phyloP scores from a whole-genome alignment of 495 filamentous ascomycete species.

The Penicillium soppii region DNA sequence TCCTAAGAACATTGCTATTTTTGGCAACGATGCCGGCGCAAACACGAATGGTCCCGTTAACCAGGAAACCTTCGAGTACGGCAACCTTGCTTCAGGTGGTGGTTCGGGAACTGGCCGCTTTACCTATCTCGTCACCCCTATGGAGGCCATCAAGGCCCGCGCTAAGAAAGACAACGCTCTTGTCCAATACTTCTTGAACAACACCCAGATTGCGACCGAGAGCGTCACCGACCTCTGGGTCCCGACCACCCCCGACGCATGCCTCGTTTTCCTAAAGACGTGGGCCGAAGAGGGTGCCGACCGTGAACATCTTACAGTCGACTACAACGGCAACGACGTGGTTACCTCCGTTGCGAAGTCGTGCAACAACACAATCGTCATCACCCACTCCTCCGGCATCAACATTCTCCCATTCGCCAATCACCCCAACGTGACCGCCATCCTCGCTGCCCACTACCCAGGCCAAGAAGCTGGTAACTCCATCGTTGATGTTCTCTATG shows the following conservation, averaged over 20 bases:
- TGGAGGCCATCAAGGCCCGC: constrained; percentile 56
- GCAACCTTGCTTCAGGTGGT: constrained; percentile 57
- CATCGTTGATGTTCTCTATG: constrained; percentile 59
- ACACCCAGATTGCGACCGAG: constrained; percentile 32
- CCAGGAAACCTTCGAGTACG: constrained; percentile 49
- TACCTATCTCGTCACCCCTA: constrained; percentile 52
- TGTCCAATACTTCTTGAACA: constrained; percentile 39
- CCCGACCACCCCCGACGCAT: constrained; percentile 53
- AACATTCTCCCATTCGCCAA: constrained; percentile 59
- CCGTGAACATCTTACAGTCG: constrained; percentile 43
- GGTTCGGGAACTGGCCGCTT: constrained; percentile 57
- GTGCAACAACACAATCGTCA: constrained; percentile 62
- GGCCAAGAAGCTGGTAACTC: constrained; percentile 60
- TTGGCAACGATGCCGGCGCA: constrained; percentile 63
- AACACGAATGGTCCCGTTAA: constrained; percentile 45
- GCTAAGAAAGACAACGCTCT: constrained; percentile 52
- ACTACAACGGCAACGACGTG: constrained; percentile 52
- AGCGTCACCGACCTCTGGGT: constrained; percentile 34
- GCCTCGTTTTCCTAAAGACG: constrained; percentile 59
- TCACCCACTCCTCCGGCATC: constrained; percentile 61
- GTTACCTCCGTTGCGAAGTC: constrained; percentile 54
- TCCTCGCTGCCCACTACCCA: constrained; percentile 58
- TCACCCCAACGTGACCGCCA: constrained; percentile 62
- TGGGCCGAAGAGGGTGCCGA: constrained; percentile 58
- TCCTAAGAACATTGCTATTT: constrained; percentile 52